Base-by-base conservation (phyloP, 331 rosid genomes). In the Rhamnella rubrinervis region DNA sequence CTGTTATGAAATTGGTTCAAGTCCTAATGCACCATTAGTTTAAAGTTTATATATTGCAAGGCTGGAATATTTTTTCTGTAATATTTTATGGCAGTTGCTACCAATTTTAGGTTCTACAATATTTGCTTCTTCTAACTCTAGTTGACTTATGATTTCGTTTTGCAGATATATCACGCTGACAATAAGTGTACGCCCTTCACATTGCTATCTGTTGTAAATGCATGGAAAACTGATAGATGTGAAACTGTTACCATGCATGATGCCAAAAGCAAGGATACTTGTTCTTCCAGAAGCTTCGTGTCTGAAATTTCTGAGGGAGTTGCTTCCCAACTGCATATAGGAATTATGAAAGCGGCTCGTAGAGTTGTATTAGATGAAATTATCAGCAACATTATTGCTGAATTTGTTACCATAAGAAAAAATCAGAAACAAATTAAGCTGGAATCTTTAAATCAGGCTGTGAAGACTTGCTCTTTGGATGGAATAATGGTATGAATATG, bases 331-430 rank as follows among this genome's bases (percentile, higher is more conserved):
- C 85, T 95, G 73, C 96, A 89, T 73, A 67, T 57, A 26, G 87
- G 92, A 61, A 71, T 91, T 68, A 81, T 89, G 88, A 95, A 89
- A 86, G 75, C 95, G 17, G 88, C 97, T 71, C 99, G 93, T 50
- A 91, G 88, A 74, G 95, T 83, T 76, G 75, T 95, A 80, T 79
- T 95, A 12, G 99, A 95, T 82, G 97, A 93, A 61, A 88, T 95
- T 67, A 85, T 95, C 68, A 83, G 97, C 59, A 84, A 68, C 73
- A 72, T 84, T 60, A 91, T 95, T 80, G 86, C 85, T 55, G 92
- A 89, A 53, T 89, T 87, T 85, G 73, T 84, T 75, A 66, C 78
- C 26, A 75, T 78, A 60, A 89, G 69, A 82, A 95, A 91, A 78
- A 55, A 25, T 59, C 74, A 65, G 74, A 85, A 78, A 71, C 83